Evolutionary conservation across 352 stramenopile species (phyloP).

Genomic region (Phytophthora kernoviae): DNA sequence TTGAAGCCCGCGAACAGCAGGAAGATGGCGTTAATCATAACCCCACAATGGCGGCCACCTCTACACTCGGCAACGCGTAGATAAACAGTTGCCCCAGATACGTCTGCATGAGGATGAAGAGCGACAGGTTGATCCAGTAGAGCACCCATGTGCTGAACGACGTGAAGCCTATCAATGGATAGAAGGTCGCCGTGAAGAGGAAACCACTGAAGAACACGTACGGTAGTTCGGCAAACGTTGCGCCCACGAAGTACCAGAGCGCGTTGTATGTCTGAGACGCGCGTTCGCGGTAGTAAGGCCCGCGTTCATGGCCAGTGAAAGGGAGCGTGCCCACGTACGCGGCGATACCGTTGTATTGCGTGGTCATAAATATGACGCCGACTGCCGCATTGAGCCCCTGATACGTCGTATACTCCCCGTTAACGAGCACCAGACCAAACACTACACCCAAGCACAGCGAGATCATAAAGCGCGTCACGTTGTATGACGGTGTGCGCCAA

Average conservation of each 20-base stretch:
- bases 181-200: conserved; percentile 1
- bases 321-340: conserved; percentile 33
- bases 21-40: background rate
- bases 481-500: conserved; percentile 30
- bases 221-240: background rate
- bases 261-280: conserved; percentile 1
- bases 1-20: background rate
- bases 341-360: background rate
- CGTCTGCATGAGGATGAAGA: conserved; percentile 1
- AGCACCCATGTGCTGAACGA: background rate
- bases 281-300: background rate
- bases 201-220: background rate
- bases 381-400: background rate
- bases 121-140: conserved; percentile 2
- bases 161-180: background rate
- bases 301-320: conserved; percentile 45
- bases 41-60: background rate
- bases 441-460: background rate
- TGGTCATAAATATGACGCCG: background rate
- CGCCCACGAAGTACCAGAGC: background rate
- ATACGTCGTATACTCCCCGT: background rate
- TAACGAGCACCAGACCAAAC: background rate
- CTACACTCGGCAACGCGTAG: background rate
- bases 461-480: background rate
- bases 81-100: background rate